Evolutionary conservation across 148 eudicot species (phyloP), one percentile per base, ranked within the genome.

Genomic region (Chenopodium formosanum): DNA sequence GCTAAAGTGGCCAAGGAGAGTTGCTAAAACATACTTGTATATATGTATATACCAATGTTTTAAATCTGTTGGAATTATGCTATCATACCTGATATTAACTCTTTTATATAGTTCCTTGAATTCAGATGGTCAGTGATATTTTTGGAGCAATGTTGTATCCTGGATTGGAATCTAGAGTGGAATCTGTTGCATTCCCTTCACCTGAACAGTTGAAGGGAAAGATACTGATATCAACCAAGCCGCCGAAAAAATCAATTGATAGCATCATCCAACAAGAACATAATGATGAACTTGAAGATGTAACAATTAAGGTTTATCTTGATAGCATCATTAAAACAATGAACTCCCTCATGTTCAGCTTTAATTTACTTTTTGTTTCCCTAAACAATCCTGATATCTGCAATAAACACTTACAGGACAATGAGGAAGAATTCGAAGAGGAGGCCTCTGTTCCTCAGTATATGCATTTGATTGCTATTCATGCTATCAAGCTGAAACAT

Each of bases 211-310:
- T 90, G 76, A 91, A 86, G 84, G 62, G 44, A 78, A 89, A 58
- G 85, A 84, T 92, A 44, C 29, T 91, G 23, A 86, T 92, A 74
- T 92, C 94, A 25, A 91, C 92, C 74, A 92, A 92, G 84, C 92
- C 88, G 64, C 94, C 97, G 66, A 83, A 84, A 70, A 86, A 86
- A 47, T 80, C 76, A 22, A 77, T 25, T 23, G 90, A 85, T 10
- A 74, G 80, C 53, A 17, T 19, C 47, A 80, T 50, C 22, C 77
- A 75, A 64, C 77, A 79, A 4, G 83, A 74, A 71, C 44, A 74
- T 56, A 20, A 79, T 3, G 11, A 70, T 32, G 70, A 82, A 32
- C 63, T 66, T 17, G 40, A 40, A 40, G 44, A 73, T 67, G 10
- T 29, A 19, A 75, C 40, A 16, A 78, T 44, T 23, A 50, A 48